Conservation (phyloP, 495 filamentous ascomycete genomes). For the Hypoxylon lienhwacheense region DNA sequence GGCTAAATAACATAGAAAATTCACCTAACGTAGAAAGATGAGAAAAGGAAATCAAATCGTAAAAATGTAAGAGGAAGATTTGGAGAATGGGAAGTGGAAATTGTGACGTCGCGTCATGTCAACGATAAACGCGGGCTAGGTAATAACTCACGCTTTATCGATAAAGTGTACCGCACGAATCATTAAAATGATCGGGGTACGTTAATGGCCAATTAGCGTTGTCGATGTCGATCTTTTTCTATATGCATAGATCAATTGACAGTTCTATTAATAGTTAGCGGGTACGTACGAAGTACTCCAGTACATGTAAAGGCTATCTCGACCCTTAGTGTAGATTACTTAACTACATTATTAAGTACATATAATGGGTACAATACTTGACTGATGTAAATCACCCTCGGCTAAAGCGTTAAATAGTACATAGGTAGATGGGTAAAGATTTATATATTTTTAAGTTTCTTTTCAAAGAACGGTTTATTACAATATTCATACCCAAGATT, state of each 20-base stretch:
- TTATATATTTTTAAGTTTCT: too few species aligned
- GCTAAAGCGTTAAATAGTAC: too few species aligned
- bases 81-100: slow-evolving; percentile 17
- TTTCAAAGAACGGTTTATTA: too few species aligned
- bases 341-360: too few species aligned
- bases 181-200: neutral
- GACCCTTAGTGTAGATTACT: too few species aligned
- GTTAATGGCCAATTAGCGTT: slow-evolving; percentile 12
- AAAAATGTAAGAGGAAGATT: slow-evolving; percentile 3
- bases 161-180: slow-evolving; percentile 15
- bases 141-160: slow-evolving; percentile 15
- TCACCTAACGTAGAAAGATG: neutral
- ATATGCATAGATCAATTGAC: neutral
- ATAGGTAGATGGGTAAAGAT: too few species aligned
- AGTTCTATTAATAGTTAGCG: slow-evolving; percentile 7
- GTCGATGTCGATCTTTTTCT: slow-evolving; percentile 5
- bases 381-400: too few species aligned
- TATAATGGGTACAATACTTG: too few species aligned
- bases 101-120: slow-evolving; percentile 30
- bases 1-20: neutral
- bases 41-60: neutral
- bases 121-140: slow-evolving; percentile 15
- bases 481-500: too few species aligned
- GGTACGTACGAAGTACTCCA: too few species aligned
- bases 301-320: too few species aligned